Conservation (phyloP, 805 yeast species). For the Ascoidea asiatica region DNA sequence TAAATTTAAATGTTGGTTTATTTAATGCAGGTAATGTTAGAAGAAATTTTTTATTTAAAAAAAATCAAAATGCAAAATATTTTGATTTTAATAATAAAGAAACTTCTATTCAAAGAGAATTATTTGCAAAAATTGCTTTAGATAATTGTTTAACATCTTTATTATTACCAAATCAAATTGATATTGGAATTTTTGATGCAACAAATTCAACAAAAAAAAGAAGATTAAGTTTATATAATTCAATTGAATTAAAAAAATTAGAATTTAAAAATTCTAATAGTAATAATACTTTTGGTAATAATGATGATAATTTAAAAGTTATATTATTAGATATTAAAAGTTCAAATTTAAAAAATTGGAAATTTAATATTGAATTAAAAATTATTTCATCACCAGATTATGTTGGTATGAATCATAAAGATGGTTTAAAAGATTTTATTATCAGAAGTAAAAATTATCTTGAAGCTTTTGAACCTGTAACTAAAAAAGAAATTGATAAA, state of each 20-base stretch:
- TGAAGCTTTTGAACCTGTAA: slow-evolving; percentile 3
- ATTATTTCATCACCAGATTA: slow-evolving; percentile 6
- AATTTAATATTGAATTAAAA: slow-evolving; percentile 8
- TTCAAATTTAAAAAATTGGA: slow-evolving; percentile 6
- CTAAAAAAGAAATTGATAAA: slow-evolving; percentile 1
- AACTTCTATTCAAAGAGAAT: slow-evolving; percentile 2
- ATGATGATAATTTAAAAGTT: not conserved
- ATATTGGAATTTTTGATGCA: slow-evolving; percentile 6
- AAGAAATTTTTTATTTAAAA: not conserved
- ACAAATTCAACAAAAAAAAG: slow-evolving; percentile 6
- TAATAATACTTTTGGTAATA: not conserved
- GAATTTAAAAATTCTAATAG: no score
- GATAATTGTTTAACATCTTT: slow-evolving; percentile 3
- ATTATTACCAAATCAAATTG: slow-evolving; percentile 1
- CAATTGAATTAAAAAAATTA: not conserved
- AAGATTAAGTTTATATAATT: slow-evolving; percentile 1
- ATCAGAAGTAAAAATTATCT: slow-evolving; percentile 2
- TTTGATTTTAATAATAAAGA: slow-evolving; percentile 1
- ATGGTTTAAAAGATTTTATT: slow-evolving; percentile 5
- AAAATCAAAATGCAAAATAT: not conserved
- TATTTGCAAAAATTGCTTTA: slow-evolving; percentile 5
- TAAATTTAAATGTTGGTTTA: slow-evolving; percentile 1
- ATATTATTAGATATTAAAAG: slow-evolving; percentile 6
- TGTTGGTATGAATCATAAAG: slow-evolving; percentile 2
- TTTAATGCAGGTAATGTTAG: slow-evolving; percentile 8